Evolutionary conservation across 495 filamentous ascomycete species (phyloP), one percentile per base, ranked within the genome.

Genomic region (Xylona heveae): DNA sequence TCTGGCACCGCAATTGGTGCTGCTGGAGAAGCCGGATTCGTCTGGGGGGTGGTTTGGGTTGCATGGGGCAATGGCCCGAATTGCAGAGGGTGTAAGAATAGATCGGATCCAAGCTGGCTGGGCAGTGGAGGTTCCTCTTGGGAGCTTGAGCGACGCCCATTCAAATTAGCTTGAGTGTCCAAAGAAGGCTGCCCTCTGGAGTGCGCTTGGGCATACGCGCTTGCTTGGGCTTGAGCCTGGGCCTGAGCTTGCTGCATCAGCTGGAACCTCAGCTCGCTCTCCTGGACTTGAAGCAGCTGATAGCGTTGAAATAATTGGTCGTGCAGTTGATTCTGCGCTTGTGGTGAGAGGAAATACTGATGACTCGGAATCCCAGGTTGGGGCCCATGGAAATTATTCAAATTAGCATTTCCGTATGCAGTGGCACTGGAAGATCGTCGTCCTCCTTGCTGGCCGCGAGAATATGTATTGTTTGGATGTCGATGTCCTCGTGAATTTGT

Each of bases 21-120:
- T 1, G 68, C 71, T 6, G 71, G 71, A 10, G 71, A 76, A 5
- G 71, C 62, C 5, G 71, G 71, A 30, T 72, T 74, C 8, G 69
- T 74, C 30, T 49, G 46, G 1, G 52, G 54, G 40, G 49, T 66
- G 9, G 54, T 57, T 35, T 61, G 63, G 0, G 58, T 16, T 12
- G 39, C 43, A 6, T 51, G 54, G 25, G 52, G 50, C 6, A 51
- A 47, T 17, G 52, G 46, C 5, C 59, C 51, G 12, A 54, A 64
- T 21, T 40, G 57, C 28, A 54, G 58, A 33, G 56, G 61, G 33
- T 63, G 64, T 30, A 64, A 59, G 33, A 57, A 55, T 10, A 49
- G 37, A 31, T 52, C 53, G 15, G 57, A 61, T 23, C 61, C 49
- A 14, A 61, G 30, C 16, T 62, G 50, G 22, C 56, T 45, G 27